Conservation (phyloP, 2,329 filamentous ascomycete genomes). For the Trichoderma semiorbis region DNA sequence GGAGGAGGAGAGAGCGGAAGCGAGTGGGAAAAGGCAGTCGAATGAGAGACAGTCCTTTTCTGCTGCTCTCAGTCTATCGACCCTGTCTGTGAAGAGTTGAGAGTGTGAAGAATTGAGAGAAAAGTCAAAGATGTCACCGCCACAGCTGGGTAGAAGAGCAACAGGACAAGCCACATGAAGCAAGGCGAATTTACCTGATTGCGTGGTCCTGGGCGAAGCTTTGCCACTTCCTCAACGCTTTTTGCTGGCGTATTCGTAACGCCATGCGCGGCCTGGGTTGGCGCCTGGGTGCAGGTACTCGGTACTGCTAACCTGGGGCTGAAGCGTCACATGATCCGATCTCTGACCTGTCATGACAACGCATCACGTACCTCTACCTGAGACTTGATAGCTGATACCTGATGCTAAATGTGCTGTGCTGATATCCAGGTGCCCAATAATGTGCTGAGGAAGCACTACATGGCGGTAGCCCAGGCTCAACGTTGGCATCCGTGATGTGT, state of each 20-base stretch:
- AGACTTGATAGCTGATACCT: not conserved
- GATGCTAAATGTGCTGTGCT: not conserved
- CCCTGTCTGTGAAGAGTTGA: not conserved
- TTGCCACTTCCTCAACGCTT: constrained; percentile 19
- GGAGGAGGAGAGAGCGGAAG: not conserved
- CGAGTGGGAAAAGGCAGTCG: not conserved
- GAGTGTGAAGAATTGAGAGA: not conserved
- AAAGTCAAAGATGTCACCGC: not conserved
- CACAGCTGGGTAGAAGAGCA: not conserved
- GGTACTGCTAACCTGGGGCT: not conserved
- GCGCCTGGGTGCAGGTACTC: not conserved
- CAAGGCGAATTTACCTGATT: constrained; percentile 11
- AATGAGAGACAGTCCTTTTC: not conserved
- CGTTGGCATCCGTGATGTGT: not conserved
- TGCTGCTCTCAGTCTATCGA: not conserved
- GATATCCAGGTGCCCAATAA: not conserved
- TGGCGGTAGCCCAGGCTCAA: not conserved
- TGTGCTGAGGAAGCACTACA: not conserved
- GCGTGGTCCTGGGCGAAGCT: constrained; percentile 19
- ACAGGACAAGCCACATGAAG: not conserved
- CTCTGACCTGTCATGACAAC: constrained; percentile 12
- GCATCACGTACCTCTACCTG: not conserved
- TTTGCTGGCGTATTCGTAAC: constrained; percentile 5
- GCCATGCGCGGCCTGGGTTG: not conserved
- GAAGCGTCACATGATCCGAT: constrained; percentile 9